These are phyloP conservation scores for Euphrasia confusa DNA, from an alignment of 257 asterid species.

Conservation along the genomic window DNA sequence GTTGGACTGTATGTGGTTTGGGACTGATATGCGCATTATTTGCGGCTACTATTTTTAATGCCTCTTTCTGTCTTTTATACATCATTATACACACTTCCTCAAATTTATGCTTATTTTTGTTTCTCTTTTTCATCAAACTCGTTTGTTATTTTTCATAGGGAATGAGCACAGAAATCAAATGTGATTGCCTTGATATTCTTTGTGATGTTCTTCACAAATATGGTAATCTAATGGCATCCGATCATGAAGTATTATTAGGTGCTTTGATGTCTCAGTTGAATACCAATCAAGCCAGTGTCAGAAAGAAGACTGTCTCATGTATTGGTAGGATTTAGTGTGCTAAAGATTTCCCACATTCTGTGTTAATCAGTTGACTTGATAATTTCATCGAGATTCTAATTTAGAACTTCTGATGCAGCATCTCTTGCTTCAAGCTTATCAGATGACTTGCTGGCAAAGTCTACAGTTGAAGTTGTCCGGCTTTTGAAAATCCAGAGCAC, in stretches of 20 bases:
- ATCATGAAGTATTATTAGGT: slow-evolving; percentile 64
- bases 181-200: slow-evolving; percentile 92
- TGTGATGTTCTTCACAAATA: slow-evolving; percentile 95
- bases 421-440: slow-evolving; percentile 94
- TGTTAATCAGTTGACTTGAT: slow-evolving; percentile 14
- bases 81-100: too few species aligned
- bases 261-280: slow-evolving; percentile 81
- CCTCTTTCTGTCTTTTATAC: too few species aligned
- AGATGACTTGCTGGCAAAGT: slow-evolving; percentile 89
- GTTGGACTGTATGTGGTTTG: background rate
- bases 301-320: slow-evolving; percentile 93
- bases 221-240: slow-evolving; percentile 79
- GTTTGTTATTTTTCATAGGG: slow-evolving; percentile 43
- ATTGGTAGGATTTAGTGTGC: slow-evolving; percentile 57
- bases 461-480: slow-evolving; percentile 72
- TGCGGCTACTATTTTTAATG: too few species aligned
- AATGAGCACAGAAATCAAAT: slow-evolving; percentile 86
- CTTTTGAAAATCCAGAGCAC: slow-evolving; percentile 54
- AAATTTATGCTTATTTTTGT: background rate
- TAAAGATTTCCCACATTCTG: slow-evolving; percentile 1
- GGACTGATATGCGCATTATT: background rate
- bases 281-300: slow-evolving; percentile 87
- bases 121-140: slow-evolving; percentile 15
- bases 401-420: slow-evolving; percentile 49
- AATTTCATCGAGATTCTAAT: slow-evolving; percentile 16